These are phyloP conservation scores for Sesbania bispinosa DNA, from an alignment of 306 rosid species.

Conservation along the genomic window DNA sequence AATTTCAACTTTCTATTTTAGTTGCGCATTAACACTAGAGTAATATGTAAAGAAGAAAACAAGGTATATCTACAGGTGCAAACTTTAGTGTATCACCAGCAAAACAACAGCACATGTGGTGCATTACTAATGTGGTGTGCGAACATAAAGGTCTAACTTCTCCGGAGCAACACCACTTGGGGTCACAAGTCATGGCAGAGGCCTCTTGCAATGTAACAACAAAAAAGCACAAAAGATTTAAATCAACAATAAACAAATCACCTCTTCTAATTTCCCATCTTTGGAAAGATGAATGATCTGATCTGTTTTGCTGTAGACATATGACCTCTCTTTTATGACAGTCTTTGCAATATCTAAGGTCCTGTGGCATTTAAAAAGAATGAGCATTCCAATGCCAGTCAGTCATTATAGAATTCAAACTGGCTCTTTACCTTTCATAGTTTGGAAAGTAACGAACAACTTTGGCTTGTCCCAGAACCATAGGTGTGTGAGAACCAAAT, in stretches of 20 bases:
- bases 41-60: neutral
- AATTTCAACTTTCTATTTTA: neutral
- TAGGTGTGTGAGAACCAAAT: constrained; percentile 94
- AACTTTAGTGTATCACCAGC: neutral
- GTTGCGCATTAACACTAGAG: neutral
- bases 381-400: constrained; percentile 24
- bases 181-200: neutral
- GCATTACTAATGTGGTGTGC: neutral
- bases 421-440: constrained; percentile 64
- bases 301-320: constrained; percentile 67
- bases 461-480: constrained; percentile 96
- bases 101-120: neutral
- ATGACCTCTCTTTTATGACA: constrained; percentile 60
- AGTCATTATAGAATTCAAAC: neutral
- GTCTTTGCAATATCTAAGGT: constrained; percentile 72
- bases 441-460: constrained; percentile 84
- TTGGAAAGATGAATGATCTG: constrained; percentile 62
- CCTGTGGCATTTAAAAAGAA: constrained; percentile 48
- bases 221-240: constrained; percentile 13
- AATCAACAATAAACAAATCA: constrained; percentile 35
- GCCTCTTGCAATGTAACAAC: neutral
- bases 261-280: constrained; percentile 74
- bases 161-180: neutral
- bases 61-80: neutral
- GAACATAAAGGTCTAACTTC: neutral